phyloP scores from a whole-genome alignment of 257 asterid species.

The Primulina eburnea region DNA sequence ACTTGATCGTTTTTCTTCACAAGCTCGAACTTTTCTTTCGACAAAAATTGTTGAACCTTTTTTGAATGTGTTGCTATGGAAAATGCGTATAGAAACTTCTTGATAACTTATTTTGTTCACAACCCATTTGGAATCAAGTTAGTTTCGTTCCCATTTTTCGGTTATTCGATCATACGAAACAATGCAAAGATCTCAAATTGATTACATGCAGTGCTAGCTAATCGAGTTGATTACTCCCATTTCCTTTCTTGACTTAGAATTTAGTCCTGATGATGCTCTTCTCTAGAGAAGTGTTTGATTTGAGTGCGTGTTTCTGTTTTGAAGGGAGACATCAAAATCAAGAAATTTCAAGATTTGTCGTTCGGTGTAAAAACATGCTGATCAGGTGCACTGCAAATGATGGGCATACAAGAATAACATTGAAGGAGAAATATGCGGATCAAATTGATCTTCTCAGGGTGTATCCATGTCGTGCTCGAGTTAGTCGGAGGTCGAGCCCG shows the following conservation, averaged over 20 bases:
- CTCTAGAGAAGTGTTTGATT: not conserved
- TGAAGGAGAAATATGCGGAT: conserved; percentile 37
- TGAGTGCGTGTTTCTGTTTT: not conserved
- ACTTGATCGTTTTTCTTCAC: not conserved
- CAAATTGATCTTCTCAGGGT: conserved; percentile 23
- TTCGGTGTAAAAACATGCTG: conserved; percentile 39
- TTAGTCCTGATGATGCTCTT: not conserved
- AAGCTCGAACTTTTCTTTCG: not conserved
- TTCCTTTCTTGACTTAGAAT: not conserved
- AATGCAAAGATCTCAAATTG: not conserved
- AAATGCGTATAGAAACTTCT: no score
- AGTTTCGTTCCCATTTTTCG: not conserved
- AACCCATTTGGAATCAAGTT: no score
- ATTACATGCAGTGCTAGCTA: not conserved
- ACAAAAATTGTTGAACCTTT: no score
- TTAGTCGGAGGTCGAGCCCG: conserved; percentile 26
- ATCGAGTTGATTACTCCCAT: not conserved
- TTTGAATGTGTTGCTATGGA: no score
- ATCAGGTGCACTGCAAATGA: conserved; percentile 42
- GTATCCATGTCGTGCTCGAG: conserved; percentile 22
- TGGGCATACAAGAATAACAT: conserved; percentile 33
- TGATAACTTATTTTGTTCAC: not conserved
- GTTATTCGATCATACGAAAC: not conserved
- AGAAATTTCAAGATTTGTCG: conserved; percentile 39
- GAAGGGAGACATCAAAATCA: conserved; percentile 2